phyloP scores from a whole-genome alignment of 352 stramenopile genomes.

The Globisporangium camurandrum region DNA sequence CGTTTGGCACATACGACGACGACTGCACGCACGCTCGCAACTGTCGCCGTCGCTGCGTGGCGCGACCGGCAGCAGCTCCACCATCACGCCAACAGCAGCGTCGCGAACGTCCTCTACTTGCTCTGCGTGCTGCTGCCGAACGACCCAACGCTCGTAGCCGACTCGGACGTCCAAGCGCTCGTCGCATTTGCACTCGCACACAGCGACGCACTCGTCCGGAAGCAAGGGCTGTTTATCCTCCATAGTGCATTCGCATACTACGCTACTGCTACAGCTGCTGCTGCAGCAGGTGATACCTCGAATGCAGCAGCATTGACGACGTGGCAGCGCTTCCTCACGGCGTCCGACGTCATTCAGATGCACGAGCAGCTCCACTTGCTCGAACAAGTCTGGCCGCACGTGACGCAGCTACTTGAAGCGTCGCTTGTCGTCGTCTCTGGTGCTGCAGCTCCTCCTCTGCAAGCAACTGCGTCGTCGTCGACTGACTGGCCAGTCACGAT shows the following conservation, averaged over 20 bases:
- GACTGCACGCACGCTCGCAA: conserved; percentile 12
- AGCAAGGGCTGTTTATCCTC: conserved; percentile 62
- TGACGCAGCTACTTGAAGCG: conserved; percentile 37
- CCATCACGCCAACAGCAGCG: conserved; percentile 8
- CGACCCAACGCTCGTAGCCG: conserved; percentile 29
- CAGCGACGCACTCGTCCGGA: conserved; percentile 47
- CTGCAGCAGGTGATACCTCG: conserved; percentile 7
- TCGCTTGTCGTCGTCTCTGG: conserved; percentile 28
- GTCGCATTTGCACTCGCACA: conserved; percentile 44
- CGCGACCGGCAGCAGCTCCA: too few species aligned
- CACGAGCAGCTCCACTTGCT: conserved; percentile 79
- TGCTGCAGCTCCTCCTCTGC: too few species aligned
- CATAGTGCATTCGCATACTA: conserved; percentile 60
- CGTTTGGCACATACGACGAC: conserved; percentile 3
- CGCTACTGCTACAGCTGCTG: too few species aligned
- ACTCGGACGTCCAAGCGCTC: conserved; percentile 33
- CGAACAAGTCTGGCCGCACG: conserved; percentile 78
- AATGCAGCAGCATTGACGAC: conserved; percentile 7
- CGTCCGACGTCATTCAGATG: conserved; percentile 77
- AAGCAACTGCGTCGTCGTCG: not conserved
- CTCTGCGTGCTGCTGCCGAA: conserved; percentile 50
- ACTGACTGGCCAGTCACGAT: conserved; percentile 42
- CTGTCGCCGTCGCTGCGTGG: conserved; percentile 19
- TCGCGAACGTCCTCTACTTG: conserved; percentile 53
- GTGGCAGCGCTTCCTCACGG: conserved; percentile 69